Conservation (phyloP, 352 stramenopile genomes). For the Pythium diclinum region DNA sequence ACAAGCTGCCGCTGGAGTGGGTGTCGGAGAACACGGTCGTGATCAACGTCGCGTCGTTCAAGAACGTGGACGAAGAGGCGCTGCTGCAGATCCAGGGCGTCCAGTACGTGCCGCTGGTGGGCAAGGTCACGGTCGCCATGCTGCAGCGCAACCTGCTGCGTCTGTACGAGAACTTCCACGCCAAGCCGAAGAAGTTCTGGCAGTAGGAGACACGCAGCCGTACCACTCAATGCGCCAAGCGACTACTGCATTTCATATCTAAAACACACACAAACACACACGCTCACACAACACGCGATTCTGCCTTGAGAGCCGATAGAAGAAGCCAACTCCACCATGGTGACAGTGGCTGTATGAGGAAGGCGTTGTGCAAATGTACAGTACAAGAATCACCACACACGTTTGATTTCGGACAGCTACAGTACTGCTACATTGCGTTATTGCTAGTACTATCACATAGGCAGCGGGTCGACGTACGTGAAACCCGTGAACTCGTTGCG, state of each 20-base stretch:
- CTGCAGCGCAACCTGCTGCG: conserved; percentile 95
- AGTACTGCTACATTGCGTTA: conserved; percentile 1
- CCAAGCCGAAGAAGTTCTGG: conserved; percentile 84
- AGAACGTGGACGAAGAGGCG: conserved; percentile 92
- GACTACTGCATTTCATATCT: conserved; percentile 7
- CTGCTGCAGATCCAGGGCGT: conserved; percentile 90
- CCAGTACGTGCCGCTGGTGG: conserved; percentile 94
- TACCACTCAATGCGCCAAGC: conserved; percentile 6
- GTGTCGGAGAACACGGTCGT: conserved; percentile 91
- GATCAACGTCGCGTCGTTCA: conserved; percentile 96
- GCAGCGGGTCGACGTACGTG: conserved; percentile 73
- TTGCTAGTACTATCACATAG: conserved; percentile 31
- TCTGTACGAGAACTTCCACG: conserved; percentile 96
- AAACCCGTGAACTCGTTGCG: conserved; percentile 76
- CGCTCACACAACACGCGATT: not conserved
- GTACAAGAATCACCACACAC: conserved; percentile 5
- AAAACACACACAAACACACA: conserved; percentile 14
- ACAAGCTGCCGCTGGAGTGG: conserved; percentile 91
- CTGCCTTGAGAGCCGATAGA: not conserved
- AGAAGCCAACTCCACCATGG: not conserved
- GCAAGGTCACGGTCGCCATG: conserved; percentile 96
- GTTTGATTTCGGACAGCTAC: conserved; percentile 5
- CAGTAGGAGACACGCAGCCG: conserved; percentile 33
- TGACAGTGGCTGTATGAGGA: not conserved
- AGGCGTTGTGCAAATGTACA: not conserved